Base-by-base conservation (phyloP, 2,329 filamentous ascomycete species). In the Phaeosphaeriaceae sp. region DNA sequence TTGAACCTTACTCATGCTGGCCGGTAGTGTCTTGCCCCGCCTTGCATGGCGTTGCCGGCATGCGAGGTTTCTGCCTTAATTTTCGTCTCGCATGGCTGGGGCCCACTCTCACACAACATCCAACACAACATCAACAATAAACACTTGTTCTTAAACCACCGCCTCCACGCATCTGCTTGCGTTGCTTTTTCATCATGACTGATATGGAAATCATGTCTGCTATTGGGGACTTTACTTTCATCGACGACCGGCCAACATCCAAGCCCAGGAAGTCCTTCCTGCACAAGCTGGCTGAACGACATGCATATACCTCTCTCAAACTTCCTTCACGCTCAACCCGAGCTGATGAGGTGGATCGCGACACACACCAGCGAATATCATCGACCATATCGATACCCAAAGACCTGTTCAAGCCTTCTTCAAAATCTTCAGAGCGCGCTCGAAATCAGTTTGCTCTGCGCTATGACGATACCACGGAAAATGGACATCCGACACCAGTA, bases 241-340 rank as follows among this genome's bases (percentile, higher is more conserved):
- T 51, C 7, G 47, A 58, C 23, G 46, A 56, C 16, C 42, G 42
- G 4, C 49, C 51, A n/a, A 34, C 45, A 8, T 23, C 50, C 21
- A 50, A 50, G 30, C 42, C 44, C 18, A 55, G 52, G 50, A 55
- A 50, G 45, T 56, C 54, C 12, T 58, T 60, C 45, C 36, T 60
- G 36, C 50, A 58, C 23, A 52, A 51, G 33, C 39, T 60, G 21
- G 56, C 54, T 23, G 46, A 54, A 29, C 50, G 45, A 6, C 49
- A 53, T 33, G 49, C 46, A 21, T 35, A 50, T 8, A 41, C 56
- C n/a, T n/a, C n/a, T n/a, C n/a, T n/a, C 37, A 46, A 45, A 7
- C 42, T 55, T 2, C 51, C 54, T 29, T 51, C 56, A 47, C 56
- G 54, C 17, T 52, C 47, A 2, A 46, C 43, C 15, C 46, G 46